Conservation (phyloP, 2,329 filamentous ascomycete species). For the Aspergillus aculeatinus region DNA sequence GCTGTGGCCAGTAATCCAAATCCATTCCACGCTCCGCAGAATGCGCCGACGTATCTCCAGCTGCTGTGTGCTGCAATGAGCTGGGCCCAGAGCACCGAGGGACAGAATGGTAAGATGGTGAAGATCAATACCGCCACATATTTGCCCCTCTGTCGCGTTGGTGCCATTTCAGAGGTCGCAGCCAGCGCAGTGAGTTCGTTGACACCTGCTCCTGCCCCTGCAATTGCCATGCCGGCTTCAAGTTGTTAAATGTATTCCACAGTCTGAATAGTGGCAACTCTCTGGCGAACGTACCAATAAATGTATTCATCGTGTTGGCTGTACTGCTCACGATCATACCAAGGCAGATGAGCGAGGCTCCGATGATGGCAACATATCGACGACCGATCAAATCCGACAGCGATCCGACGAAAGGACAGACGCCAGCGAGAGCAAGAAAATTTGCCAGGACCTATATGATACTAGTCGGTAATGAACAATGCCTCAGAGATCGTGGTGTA, state of each 20-base stretch:
- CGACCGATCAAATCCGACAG: slow-evolving; percentile 65
- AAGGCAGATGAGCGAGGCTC: slow-evolving; percentile 54
- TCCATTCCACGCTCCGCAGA: slow-evolving; percentile 45
- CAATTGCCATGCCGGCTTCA: slow-evolving; percentile 56
- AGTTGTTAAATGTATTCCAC: not conserved
- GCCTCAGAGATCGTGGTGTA: not conserved
- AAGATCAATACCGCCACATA: slow-evolving; percentile 62
- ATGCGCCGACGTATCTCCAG: slow-evolving; percentile 47
- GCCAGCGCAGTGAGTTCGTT: slow-evolving; percentile 68
- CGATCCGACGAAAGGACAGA: slow-evolving; percentile 65
- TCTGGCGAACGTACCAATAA: slow-evolving; percentile 54
- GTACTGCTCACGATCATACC: slow-evolving; percentile 62
- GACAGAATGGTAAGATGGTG: slow-evolving; percentile 62
- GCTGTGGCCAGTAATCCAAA: slow-evolving; percentile 44
- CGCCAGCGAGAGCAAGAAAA: slow-evolving; percentile 55
- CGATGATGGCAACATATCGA: slow-evolving; percentile 58
- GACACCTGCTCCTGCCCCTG: slow-evolving; percentile 65
- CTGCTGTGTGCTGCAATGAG: slow-evolving; percentile 49
- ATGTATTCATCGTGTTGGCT: slow-evolving; percentile 58
- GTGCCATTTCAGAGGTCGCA: slow-evolving; percentile 66
- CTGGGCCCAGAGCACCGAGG: slow-evolving; percentile 62
- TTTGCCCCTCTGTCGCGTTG: slow-evolving; percentile 62
- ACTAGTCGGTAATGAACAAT: slow-evolving; percentile 1
- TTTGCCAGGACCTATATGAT: slow-evolving; percentile 47
- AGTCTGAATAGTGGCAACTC: slow-evolving; percentile 10